Evolutionary conservation across 441 rosid species (phyloP), one percentile per base, ranked within the genome.

Genomic region (Adansonia madagascariensis): DNA sequence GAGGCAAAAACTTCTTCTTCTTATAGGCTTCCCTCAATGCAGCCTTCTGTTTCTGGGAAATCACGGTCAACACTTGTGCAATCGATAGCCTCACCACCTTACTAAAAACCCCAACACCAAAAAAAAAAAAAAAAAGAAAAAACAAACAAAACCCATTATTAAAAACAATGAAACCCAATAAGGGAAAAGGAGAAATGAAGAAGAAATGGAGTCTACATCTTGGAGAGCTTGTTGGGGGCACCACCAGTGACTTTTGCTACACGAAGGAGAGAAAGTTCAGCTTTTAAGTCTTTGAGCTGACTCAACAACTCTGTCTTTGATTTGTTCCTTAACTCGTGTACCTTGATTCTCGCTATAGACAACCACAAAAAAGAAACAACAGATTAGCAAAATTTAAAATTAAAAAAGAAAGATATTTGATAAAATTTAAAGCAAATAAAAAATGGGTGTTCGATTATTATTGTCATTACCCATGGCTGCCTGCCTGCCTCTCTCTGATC

Each of bases 51-150:
- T 88, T 92, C 86, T 94, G 97, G 0, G 98, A 94, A 72, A 89
- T 89, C 78, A 94, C 95, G 0, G 98, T 94, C 92, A 94, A 83
- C 0, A 94, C 98, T 75, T 92, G 97, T 4, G 98, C 98, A 18
- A 94, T 91, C 0, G 97, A 92, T 71, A 86, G 81, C 87, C 98
- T 89, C 56, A 24, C 27, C 27, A 24, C 27, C 27, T 24, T 24
- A 24, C 27, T 24, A 24, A 1, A 24, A 24, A 24, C n/a, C 74
- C 24, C 46, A 43, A 47, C 31, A 56, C n/a, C 49, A 14, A n/a
- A 64, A 64, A 8, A 24, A 24, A 24, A 0, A 24, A 24, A 24
- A 8, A 2, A 71, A n/a, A n/a, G n/a, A 47, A 24, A 56, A 31
- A 31, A 31, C 1, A 1, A 2, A 66, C 75, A 8, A 64, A 1